These are phyloP conservation scores for Syzygium aqueum DNA, from an alignment of 345 rosid species.

Conservation along the genomic window DNA sequence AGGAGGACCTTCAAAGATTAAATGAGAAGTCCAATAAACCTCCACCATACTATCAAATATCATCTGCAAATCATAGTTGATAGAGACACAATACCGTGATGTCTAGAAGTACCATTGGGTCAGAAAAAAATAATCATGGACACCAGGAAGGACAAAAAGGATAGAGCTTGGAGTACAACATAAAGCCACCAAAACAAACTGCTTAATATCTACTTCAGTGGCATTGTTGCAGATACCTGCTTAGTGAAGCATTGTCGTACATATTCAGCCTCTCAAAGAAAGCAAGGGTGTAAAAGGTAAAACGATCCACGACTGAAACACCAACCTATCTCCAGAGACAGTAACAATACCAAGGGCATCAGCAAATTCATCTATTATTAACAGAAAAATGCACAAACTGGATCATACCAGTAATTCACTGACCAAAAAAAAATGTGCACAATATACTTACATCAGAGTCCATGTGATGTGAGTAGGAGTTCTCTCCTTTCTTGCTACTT, in stretches of 20 bases:
- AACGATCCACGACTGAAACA: conserved; percentile 93
- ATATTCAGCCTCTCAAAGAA: conserved; percentile 89
- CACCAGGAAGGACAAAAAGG: not conserved
- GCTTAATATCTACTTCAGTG: not conserved
- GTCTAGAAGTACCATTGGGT: not conserved
- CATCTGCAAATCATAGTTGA: not conserved
- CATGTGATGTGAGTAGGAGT: conserved; percentile 97
- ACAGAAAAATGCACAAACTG: not conserved
- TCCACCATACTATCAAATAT: not conserved
- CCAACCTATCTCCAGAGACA: conserved; percentile 55
- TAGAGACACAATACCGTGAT: not conserved
- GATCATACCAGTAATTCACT: not conserved
- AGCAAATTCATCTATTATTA: not conserved
- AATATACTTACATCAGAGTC: conserved; percentile 75
- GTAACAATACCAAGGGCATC: not conserved
- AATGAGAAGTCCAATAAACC: not conserved
- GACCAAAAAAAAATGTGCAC: not conserved
- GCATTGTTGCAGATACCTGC: conserved; percentile 41
- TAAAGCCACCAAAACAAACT: not conserved
- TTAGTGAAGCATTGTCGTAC: conserved; percentile 81
- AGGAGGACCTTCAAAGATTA: not conserved
- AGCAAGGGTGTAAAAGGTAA: conserved; percentile 87
- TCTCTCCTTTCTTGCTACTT: conserved; percentile 96
- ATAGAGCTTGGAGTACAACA: not conserved
- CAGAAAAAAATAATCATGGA: not conserved